phyloP scores from a whole-genome alignment of 768 basidiomycete genomes.

The Bullera alba region DNA sequence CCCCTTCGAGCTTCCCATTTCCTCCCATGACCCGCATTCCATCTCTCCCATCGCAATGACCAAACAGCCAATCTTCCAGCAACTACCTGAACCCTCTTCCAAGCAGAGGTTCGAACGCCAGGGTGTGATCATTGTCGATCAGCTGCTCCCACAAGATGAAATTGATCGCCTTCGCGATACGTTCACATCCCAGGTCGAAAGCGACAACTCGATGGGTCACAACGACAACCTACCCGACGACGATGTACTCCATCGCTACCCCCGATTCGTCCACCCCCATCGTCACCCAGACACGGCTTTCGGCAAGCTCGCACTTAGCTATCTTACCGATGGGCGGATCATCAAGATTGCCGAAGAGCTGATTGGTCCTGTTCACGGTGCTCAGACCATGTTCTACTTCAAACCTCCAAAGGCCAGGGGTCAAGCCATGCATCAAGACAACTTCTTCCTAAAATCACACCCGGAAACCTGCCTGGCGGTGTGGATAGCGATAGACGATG shows the following conservation, averaged over 20 bases:
- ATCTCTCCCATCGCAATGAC: no score
- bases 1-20: no score
- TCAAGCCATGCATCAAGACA: conserved; percentile 5
- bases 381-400: conserved; percentile 6
- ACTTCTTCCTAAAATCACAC: conserved; percentile 1
- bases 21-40: no score
- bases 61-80: no score
- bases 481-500: conserved; percentile 2
- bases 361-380: conserved; percentile 1
- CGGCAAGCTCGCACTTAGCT: background rate
- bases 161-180: background rate
- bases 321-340: conserved; percentile 1
- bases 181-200: background rate
- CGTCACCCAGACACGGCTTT: background rate
- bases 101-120: background rate
- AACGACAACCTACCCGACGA: background rate
- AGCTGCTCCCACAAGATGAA: background rate
- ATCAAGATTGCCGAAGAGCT: background rate
- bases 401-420: conserved; percentile 6
- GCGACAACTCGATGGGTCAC: background rate
- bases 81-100: no score
- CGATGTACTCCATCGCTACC: conserved; percentile 3
- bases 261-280: conserved; percentile 8
- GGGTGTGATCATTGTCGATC: background rate
- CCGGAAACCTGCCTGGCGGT: conserved; percentile 4